Evolutionary conservation across 1,139 yeast genomes (phyloP).

Genomic region (Kurtzmaniella quercitrusa): DNA sequence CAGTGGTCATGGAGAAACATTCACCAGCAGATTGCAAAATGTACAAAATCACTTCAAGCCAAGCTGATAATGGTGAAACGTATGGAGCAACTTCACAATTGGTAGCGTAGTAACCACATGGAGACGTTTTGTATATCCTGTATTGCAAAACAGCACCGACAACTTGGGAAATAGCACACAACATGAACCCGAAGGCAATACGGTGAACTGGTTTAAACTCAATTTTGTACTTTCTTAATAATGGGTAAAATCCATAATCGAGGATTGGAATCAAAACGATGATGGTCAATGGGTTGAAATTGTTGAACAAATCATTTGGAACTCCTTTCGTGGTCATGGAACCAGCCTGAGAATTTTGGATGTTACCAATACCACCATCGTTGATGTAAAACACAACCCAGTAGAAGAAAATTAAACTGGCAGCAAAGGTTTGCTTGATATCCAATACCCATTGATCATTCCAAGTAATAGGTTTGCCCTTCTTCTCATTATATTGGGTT

Average conservation of each 20-base stretch:
- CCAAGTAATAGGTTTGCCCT: constrained; percentile 37
- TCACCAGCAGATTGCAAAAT: constrained; percentile 61
- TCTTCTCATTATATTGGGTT: constrained; percentile 21
- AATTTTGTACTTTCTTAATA: constrained; percentile 44
- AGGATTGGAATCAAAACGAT: constrained; percentile 61
- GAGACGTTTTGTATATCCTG: constrained; percentile 30
- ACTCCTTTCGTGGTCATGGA: constrained; percentile 63
- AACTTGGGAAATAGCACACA: constrained; percentile 35
- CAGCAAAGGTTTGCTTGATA: constrained; percentile 51
- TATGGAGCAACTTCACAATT: constrained; percentile 38
- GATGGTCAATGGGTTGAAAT: constrained; percentile 65
- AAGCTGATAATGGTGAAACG: constrained; percentile 51
- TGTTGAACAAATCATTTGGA: constrained; percentile 67
- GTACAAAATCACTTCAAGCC: constrained; percentile 51
- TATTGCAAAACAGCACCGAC: constrained; percentile 39
- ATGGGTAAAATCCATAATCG: constrained; percentile 55
- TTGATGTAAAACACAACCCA: constrained; percentile 59
- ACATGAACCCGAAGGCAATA: constrained; percentile 31
- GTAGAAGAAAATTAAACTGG: constrained; percentile 61
- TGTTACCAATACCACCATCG: constrained; percentile 62
- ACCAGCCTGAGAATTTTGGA: constrained; percentile 63
- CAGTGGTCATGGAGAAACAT: constrained; percentile 65
- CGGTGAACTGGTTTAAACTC: constrained; percentile 35
- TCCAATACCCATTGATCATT: constrained; percentile 59
- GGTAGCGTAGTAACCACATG: constrained; percentile 41